phyloP scores from a whole-genome alignment of 225 moss, liverwort and hornwort genomes.

The Asterella californica region DNA sequence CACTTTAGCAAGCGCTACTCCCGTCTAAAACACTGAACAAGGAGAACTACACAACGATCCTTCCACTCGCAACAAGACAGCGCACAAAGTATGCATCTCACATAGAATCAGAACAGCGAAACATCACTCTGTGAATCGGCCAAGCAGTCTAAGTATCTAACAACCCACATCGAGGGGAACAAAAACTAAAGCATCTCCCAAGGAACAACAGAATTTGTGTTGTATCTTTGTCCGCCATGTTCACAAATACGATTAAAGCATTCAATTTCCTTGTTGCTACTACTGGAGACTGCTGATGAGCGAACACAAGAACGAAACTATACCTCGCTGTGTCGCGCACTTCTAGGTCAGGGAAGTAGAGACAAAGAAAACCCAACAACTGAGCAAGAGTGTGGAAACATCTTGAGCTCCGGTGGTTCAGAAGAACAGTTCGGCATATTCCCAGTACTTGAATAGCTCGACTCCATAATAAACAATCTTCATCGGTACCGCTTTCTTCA shows the following conservation, averaged over 20 bases:
- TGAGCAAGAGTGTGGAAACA: constrained; percentile 74
- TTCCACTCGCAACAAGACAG: neutral
- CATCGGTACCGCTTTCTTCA: constrained; percentile 55
- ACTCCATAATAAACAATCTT: constrained; percentile 37
- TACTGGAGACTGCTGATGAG: neutral
- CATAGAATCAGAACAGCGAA: neutral
- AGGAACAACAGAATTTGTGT: too few species aligned
- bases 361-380: constrained; percentile 72
- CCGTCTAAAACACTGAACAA: neutral
- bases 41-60: neutral
- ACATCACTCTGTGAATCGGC: neutral
- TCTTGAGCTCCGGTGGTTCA: constrained; percentile 85
- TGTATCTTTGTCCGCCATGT: neutral
- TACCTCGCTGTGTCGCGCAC: constrained; percentile 97
- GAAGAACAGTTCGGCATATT: constrained; percentile 82
- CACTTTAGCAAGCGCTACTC: neutral
- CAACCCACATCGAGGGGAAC: neutral
- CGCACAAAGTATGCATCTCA: neutral
- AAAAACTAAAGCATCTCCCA: too few species aligned
- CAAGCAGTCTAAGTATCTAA: neutral
- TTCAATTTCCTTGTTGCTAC: neutral
- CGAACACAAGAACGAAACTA: neutral
- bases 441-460: constrained; percentile 69
- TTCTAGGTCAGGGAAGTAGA: constrained; percentile 89
- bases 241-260: neutral